Conservation (phyloP, 2,329 filamentous ascomycete genomes). For the Neofusicoccum sp. region DNA sequence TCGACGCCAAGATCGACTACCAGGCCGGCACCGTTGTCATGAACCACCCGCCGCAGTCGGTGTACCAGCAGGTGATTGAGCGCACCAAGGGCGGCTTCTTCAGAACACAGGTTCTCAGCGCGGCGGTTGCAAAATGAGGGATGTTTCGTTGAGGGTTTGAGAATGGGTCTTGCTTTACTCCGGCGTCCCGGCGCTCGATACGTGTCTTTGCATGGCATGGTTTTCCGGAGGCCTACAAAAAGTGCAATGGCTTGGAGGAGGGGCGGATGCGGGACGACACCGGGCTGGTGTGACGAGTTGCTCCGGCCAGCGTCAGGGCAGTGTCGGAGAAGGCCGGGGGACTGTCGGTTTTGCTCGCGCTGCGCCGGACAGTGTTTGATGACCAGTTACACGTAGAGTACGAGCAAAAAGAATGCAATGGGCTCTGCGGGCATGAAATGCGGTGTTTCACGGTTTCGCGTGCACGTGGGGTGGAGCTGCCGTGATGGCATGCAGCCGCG, state of each 20-base stretch:
- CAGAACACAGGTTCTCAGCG: slow-evolving; percentile 87
- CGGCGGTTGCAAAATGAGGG: slow-evolving; percentile 49
- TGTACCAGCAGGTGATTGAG: slow-evolving; percentile 99
- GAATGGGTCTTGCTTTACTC: slow-evolving; percentile 11
- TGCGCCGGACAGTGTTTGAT: slow-evolving; percentile 6
- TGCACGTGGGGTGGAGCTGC: background rate
- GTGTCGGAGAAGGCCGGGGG: background rate
- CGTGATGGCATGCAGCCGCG: background rate
- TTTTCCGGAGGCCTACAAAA: background rate
- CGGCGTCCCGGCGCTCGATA: slow-evolving; percentile 16
- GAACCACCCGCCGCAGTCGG: slow-evolving; percentile 98
- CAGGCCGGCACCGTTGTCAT: slow-evolving; percentile 98
- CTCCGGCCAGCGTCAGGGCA: background rate
- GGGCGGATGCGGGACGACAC: background rate
- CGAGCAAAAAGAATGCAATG: slow-evolving; percentile 3
- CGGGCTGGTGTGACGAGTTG: background rate
- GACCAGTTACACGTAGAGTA: slow-evolving; percentile 17
- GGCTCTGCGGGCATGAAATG: slow-evolving; percentile 4
- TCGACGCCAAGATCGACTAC: slow-evolving; percentile 99
- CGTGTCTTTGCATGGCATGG: slow-evolving; percentile 11
- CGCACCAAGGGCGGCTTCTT: slow-evolving; percentile 99
- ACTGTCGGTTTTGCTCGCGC: slow-evolving; percentile 1
- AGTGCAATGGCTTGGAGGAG: background rate
- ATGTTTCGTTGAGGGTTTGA: background rate
- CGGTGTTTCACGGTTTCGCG: background rate